A percentile compares a stretch with the other conserved stretches of the same genome.
phyloP scores from a whole-genome alignment of 192 early-diverging fungal species.

The Coemansia aciculifera region DNA sequence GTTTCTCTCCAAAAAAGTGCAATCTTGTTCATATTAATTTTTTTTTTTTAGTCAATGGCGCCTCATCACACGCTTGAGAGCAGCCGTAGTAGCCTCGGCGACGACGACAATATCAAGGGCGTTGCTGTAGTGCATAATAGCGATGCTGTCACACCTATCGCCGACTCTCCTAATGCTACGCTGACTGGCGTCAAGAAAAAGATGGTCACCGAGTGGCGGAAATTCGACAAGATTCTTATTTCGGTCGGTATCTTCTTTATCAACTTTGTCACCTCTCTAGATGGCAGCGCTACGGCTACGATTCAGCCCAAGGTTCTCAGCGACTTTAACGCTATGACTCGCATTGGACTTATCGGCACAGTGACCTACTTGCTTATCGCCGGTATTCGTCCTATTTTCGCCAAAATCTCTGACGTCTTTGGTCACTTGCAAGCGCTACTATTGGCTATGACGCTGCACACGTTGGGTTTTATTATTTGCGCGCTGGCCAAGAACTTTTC shows the following conservation, averaged over 20 bases:
- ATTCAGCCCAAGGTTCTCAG: slow-evolving; percentile 41
- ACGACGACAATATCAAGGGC: slow-evolving; percentile 1
- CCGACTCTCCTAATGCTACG: slow-evolving; percentile 23
- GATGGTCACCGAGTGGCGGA: slow-evolving; percentile 41
- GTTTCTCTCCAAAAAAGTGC: neutral
- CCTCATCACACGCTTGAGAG: slow-evolving; percentile 5
- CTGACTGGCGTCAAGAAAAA: slow-evolving; percentile 51
- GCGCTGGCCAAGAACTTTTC: slow-evolving; percentile 33
- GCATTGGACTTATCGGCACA: slow-evolving; percentile 23
- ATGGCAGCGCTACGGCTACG: slow-evolving; percentile 35
- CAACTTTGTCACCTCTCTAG: slow-evolving; percentile 41
- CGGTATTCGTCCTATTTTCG: slow-evolving; percentile 37
- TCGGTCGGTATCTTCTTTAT: slow-evolving; percentile 42
- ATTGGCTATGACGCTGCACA: slow-evolving; percentile 29
- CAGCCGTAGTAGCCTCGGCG: slow-evolving; percentile 6
- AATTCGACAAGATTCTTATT: slow-evolving; percentile 40
- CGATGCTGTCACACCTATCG: neutral
- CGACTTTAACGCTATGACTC: slow-evolving; percentile 43
- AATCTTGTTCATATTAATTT: neutral
- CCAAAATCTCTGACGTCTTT: slow-evolving; percentile 42
- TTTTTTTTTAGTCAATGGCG: neutral
- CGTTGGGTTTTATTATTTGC: slow-evolving; percentile 35
- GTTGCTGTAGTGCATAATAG: neutral
- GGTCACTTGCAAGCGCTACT: slow-evolving; percentile 32
- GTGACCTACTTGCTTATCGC: slow-evolving; percentile 43